These are phyloP conservation scores for Guyanaporus albipodus DNA, from an alignment of 768 basidiomycete species.

Conservation along the genomic window DNA sequence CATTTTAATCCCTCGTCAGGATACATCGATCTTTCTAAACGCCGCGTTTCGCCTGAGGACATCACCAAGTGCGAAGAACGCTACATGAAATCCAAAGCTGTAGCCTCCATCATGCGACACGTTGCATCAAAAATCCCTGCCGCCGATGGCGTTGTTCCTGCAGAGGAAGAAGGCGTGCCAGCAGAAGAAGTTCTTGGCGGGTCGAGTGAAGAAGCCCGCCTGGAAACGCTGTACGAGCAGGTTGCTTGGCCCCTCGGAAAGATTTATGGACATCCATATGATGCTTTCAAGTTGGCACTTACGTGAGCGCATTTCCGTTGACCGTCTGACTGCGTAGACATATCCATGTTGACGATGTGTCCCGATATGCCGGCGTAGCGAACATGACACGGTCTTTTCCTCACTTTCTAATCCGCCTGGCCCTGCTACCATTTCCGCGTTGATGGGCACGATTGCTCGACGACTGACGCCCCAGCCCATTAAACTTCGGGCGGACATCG, in stretches of 20 bases:
- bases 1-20: constrained; percentile 42
- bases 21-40: constrained; percentile 98
- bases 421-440: constrained; percentile 53
- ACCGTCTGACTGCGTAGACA: background rate
- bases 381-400: constrained; percentile 78
- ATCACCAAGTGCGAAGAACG: constrained; percentile 98
- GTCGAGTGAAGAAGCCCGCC: constrained; percentile 67
- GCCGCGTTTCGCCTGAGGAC: constrained; percentile 96
- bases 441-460: constrained; percentile 84
- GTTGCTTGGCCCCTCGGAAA: constrained; percentile 91
- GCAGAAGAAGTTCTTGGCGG: constrained; percentile 27
- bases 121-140: constrained; percentile 80
- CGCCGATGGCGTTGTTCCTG: constrained; percentile 23
- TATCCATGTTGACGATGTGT: background rate
- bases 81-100: constrained; percentile 96
- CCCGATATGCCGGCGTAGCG: constrained; percentile 34
- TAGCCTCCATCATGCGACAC: constrained; percentile 89
- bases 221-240: constrained; percentile 85
- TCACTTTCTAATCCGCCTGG: constrained; percentile 58
- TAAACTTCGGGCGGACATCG: constrained; percentile 97
- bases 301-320: constrained; percentile 54
- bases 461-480: constrained; percentile 97
- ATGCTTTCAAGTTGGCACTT: constrained; percentile 95
- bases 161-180: constrained; percentile 22
- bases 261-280: constrained; percentile 93